Base-by-base conservation (phyloP, 2,329 filamentous ascomycete species). In the Trichocomaceae sp. region DNA sequence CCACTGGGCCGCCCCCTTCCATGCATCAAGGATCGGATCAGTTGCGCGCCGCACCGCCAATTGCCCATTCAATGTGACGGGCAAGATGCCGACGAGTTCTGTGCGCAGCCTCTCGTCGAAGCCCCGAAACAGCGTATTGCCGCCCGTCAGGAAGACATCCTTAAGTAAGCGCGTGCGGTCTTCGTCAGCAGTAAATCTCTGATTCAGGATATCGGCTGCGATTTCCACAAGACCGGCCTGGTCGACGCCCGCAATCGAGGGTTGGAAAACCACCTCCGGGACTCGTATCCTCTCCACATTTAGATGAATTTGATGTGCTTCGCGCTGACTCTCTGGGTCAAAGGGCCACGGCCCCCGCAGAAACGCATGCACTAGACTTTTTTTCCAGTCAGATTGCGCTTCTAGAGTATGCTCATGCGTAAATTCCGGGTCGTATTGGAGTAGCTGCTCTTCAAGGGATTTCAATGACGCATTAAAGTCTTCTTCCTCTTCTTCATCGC, bases 271-370 rank as follows among this genome's bases (percentile, higher is more conserved):
- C 8, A 96, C 86, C 74, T 97, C 92, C 2, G 91, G 91, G 2
- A 95, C 90, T 50, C 91, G 87, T 70, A 97, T 95, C 54, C 92
- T 86, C 77, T 97, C 91, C 52, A 99, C 90, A 69, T 99, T 99
- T 60, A 99, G 83, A 70, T 99, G 93, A 50, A 99, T 77, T 72
- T 97, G 92, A 70, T 90, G 85, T 17, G 84, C 83, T 73, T 99
- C 83, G 17, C 85, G 83, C 63, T 93, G 87, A 55, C 84, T 88
- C 54, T 90, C 84, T 0, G 84, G 75, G 62, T 97, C 87, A 61
- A 90, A 95, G 0, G 92, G 88, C 62, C 90, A 87, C 0, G 91
- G 89, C 0, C 93, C 93, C 52, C 90, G 87, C 37, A 88, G 76
- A 73, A 96, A 99, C 7, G 90, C 88, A 72, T 99, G 93, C 17